A percentile compares a stretch with the other conserved stretches of the same genome.
Conservation (phyloP, 495 filamentous ascomycete species). For the Saxophila tyrrhenica region DNA sequence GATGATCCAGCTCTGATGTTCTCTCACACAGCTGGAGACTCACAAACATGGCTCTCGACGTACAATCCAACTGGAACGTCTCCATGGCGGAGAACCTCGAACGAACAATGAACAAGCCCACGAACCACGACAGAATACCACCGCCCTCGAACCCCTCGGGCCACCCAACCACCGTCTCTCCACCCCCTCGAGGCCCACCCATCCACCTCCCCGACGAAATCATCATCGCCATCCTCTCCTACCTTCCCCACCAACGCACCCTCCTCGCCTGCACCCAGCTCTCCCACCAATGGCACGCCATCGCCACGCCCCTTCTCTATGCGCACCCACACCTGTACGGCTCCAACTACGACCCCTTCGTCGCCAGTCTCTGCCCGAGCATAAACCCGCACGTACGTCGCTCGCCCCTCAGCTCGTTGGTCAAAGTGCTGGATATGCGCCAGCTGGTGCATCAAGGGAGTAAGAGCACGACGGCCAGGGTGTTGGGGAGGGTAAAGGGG, state of each 20-base stretch:
- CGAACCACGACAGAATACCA: background rate
- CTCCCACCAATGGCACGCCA: conserved; percentile 54
- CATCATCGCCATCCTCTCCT: conserved; percentile 34
- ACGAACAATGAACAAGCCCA: background rate
- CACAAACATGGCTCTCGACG: conserved; percentile 16
- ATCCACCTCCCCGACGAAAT: conserved; percentile 39
- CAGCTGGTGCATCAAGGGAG: conserved; percentile 53
- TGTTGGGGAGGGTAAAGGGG: conserved; percentile 48
- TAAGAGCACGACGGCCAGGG: conserved; percentile 51
- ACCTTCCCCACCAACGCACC: conserved; percentile 32
- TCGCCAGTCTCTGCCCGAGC: conserved; percentile 51
- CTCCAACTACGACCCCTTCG: conserved; percentile 46
- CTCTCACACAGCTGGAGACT: too few species aligned
- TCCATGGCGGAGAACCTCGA: conserved; percentile 18
- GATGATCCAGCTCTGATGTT: too few species aligned
- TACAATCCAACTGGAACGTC: conserved; percentile 16
- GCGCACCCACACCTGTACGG: conserved; percentile 39
- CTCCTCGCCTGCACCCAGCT: conserved; percentile 48
- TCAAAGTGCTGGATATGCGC: conserved; percentile 47
- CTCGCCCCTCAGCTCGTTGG: conserved; percentile 42
- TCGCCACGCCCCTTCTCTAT: conserved; percentile 47
- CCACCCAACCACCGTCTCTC: background rate
- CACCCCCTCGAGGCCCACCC: background rate
- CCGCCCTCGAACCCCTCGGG: background rate
- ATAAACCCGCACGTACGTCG: conserved; percentile 45